Conservation (phyloP, 2,329 filamentous ascomycete species). For the Trichoderma citrinoviride region DNA sequence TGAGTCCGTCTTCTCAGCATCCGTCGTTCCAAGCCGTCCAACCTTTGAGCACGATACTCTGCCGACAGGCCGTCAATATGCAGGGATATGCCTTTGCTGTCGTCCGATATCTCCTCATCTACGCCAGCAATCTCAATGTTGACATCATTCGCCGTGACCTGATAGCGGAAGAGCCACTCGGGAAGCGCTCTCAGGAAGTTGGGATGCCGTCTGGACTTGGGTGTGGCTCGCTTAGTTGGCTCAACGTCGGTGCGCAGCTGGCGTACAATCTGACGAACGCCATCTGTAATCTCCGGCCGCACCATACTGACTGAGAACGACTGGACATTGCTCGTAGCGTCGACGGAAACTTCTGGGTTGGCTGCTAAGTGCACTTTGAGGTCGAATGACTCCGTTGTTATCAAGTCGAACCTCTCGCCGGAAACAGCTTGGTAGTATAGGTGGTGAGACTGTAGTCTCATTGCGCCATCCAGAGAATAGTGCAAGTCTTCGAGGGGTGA, state of each 20-base stretch:
- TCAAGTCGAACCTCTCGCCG: constrained; percentile 78
- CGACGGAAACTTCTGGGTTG: constrained; percentile 79
- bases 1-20: constrained; percentile 67
- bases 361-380: constrained; percentile 82
- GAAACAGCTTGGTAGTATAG: constrained; percentile 91
- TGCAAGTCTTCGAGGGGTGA: constrained; percentile 78
- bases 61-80: constrained; percentile 85
- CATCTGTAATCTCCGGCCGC: constrained; percentile 87
- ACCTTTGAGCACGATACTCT: constrained; percentile 81
- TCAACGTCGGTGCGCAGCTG: constrained; percentile 73
- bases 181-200: constrained; percentile 79
- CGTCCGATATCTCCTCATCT: constrained; percentile 77
- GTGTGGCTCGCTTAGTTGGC: constrained; percentile 52
- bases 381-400: constrained; percentile 85
- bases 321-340: constrained; percentile 74
- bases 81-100: constrained; percentile 77
- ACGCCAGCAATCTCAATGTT: constrained; percentile 87
- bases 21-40: constrained; percentile 60
- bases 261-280: constrained; percentile 83
- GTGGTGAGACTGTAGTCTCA: constrained; percentile 80
- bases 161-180: constrained; percentile 78
- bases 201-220: constrained; percentile 50
- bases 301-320: constrained; percentile 89
- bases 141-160: constrained; percentile 83
- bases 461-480: constrained; percentile 79